These are phyloP conservation scores for Mycena vitilis DNA, from an alignment of 768 basidiomycete species.

Conservation along the genomic window DNA sequence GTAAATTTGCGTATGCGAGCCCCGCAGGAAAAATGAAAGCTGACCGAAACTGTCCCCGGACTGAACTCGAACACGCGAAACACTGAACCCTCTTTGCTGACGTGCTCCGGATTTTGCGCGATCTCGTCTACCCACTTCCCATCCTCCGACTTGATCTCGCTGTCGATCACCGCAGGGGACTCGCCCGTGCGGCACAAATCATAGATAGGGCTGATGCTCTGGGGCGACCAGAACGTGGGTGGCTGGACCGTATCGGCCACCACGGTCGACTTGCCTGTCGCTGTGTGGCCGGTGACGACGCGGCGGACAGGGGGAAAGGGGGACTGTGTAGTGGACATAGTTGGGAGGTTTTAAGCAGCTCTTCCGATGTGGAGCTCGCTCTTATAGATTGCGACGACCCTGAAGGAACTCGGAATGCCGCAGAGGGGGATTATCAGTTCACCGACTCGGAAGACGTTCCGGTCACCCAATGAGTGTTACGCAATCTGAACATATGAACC, in stretches of 20 bases:
- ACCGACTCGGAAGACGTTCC: too few species aligned
- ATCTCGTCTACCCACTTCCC: constrained; percentile 31
- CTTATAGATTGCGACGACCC: background rate
- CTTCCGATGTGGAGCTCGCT: background rate
- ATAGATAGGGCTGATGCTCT: constrained; percentile 19
- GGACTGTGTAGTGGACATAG: background rate
- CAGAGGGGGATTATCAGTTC: too few species aligned
- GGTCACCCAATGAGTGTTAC: too few species aligned
- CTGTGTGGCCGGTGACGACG: constrained; percentile 33
- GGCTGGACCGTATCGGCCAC: constrained; percentile 24
- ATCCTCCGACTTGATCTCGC: constrained; percentile 9
- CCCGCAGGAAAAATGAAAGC: background rate
- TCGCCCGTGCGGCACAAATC: constrained; percentile 20
- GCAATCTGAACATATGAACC: too few species aligned
- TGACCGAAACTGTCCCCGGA: constrained; percentile 28
- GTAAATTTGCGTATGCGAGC: too few species aligned
- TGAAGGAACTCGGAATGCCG: too few species aligned
- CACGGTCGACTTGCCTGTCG: constrained; percentile 22
- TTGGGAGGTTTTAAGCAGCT: background rate
- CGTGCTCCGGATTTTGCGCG: constrained; percentile 13
- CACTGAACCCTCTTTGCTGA: constrained; percentile 16
- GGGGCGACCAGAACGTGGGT: constrained; percentile 7
- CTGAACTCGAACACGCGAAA: constrained; percentile 25
- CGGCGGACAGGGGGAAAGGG: constrained; percentile 29
- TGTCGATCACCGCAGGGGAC: constrained; percentile 21